Conservation (phyloP, 345 rosid species). For the Ricinus communis region DNA sequence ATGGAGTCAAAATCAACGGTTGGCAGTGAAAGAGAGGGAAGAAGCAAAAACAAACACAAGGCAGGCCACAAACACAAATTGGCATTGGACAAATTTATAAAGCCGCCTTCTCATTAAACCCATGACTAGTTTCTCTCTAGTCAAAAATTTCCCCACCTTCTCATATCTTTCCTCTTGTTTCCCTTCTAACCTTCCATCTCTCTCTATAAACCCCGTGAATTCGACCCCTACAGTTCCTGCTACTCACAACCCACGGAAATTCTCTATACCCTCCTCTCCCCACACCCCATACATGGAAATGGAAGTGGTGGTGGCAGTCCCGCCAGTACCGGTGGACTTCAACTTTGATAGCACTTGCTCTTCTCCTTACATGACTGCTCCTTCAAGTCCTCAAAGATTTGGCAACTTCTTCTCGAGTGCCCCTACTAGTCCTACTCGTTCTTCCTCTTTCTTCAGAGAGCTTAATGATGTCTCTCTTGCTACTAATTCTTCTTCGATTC, state of each 20-base stretch:
- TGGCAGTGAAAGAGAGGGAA: too few relatives aligned
- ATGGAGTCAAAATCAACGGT: too few relatives aligned
- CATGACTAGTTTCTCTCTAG: constrained; percentile 11
- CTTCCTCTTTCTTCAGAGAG: constrained; percentile 18
- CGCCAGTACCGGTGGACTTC: constrained; percentile 46
- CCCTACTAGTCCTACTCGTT: constrained; percentile 65
- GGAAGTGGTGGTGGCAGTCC: constrained; percentile 53
- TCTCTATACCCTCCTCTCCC: not conserved
- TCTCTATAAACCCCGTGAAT: constrained; percentile 11
- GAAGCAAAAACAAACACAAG: too few relatives aligned
- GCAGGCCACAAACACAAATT: too few relatives aligned
- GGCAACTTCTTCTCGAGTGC: constrained; percentile 61
- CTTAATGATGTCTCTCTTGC: not conserved
- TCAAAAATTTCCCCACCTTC: constrained; percentile 16
- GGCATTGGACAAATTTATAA: constrained; percentile 23
- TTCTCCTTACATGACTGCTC: constrained; percentile 95
- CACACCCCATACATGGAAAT: constrained; percentile 16
- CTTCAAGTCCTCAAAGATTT: constrained; percentile 83
- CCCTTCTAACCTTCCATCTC: not conserved
- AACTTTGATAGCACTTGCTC: constrained; percentile 80
- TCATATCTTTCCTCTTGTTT: constrained; percentile 7
- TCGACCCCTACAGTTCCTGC: not conserved
- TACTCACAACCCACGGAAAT: not conserved
- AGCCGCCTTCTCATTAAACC: constrained; percentile 36
- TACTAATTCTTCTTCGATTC: constrained; percentile 23